A percentile compares a stretch with the other conserved stretches of the same genome.
phyloP scores from a whole-genome alignment of 2,329 filamentous ascomycete species.

The Daldinia sp. region DNA sequence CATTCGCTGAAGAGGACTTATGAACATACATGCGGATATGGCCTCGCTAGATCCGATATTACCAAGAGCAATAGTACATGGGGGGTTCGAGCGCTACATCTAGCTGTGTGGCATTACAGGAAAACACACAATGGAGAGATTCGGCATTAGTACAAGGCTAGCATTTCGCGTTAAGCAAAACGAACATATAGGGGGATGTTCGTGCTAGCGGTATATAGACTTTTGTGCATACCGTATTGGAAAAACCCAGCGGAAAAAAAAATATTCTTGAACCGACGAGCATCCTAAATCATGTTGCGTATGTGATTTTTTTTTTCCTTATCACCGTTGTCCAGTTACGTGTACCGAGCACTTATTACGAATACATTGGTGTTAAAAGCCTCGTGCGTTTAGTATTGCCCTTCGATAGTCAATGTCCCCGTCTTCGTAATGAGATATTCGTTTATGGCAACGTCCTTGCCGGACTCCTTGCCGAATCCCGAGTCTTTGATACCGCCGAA shows the following conservation, averaged over 20 bases:
- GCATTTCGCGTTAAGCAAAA: neutral
- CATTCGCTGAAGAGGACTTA: conserved; percentile 14
- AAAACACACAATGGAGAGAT: neutral
- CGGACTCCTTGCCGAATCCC: conserved; percentile 61
- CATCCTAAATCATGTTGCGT: neutral
- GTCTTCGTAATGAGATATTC: conserved; percentile 62
- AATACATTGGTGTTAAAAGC: neutral
- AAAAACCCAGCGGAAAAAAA: conserved; percentile 7
- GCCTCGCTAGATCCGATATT: conserved; percentile 7
- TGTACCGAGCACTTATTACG: neutral
- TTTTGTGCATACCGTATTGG: neutral
- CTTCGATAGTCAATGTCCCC: conserved; percentile 59
- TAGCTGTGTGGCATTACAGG: neutral
- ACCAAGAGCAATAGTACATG: conserved; percentile 19
- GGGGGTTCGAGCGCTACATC: neutral
- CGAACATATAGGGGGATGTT: neutral
- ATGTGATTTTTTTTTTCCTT: neutral
- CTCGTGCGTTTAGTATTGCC: conserved; percentile 48
- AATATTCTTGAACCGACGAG: neutral
- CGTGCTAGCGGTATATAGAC: neutral
- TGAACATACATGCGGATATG: conserved; percentile 12
- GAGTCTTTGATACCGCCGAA: conserved; percentile 64
- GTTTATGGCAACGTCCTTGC: conserved; percentile 61
- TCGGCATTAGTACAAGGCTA: neutral
- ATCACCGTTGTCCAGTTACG: neutral